Percentiles rank a stretch among this genome's conserved stretches.
These are phyloP conservation scores for Cardiospermum halicacabum DNA, from an alignment of 345 rosid species.

Conservation along the genomic window DNA sequence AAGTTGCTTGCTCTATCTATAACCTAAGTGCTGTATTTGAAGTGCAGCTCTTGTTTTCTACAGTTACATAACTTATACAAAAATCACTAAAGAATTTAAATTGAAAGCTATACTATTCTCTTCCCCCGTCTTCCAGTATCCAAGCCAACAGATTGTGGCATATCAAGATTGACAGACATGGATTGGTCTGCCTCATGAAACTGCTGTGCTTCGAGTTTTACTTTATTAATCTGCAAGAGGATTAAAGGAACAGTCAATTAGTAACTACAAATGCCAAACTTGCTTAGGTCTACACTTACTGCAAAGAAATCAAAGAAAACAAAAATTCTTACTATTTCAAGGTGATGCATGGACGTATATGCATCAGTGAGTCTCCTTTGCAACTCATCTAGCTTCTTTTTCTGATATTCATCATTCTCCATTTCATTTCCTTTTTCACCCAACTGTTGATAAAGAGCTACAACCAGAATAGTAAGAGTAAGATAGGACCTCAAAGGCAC, in stretches of 20 bases:
- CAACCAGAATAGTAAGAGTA: constrained; percentile 12
- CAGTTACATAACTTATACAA: constrained; percentile 5
- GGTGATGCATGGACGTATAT: constrained; percentile 75
- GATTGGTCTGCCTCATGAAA: constrained; percentile 40
- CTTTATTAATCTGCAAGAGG: constrained; percentile 57
- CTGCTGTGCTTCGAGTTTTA: constrained; percentile 46
- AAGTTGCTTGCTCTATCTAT: background rate
- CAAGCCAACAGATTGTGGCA: constrained; percentile 84
- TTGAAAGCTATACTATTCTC: constrained; percentile 34
- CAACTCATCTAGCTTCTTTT: constrained; percentile 68
- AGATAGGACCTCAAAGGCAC: background rate
- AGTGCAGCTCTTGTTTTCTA: background rate
- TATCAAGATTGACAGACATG: constrained; percentile 60
- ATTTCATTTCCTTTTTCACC: constrained; percentile 82
- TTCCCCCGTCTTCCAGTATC: constrained; percentile 50
- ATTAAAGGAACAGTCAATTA: constrained; percentile 8
- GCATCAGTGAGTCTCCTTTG: constrained; percentile 88
- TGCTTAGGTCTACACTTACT: background rate
- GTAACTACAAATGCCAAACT: background rate
- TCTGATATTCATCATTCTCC: constrained; percentile 85
- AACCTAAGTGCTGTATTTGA: background rate
- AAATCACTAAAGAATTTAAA: background rate
- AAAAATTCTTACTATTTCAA: constrained; percentile 57
- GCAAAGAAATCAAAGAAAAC: background rate
- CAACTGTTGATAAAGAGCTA: constrained; percentile 65